A percentile compares a stretch with the other conserved stretches of the same genome.
phyloP scores from a whole-genome alignment of 2,329 filamentous ascomycete genomes.

The Aspergillus fijiensis region DNA sequence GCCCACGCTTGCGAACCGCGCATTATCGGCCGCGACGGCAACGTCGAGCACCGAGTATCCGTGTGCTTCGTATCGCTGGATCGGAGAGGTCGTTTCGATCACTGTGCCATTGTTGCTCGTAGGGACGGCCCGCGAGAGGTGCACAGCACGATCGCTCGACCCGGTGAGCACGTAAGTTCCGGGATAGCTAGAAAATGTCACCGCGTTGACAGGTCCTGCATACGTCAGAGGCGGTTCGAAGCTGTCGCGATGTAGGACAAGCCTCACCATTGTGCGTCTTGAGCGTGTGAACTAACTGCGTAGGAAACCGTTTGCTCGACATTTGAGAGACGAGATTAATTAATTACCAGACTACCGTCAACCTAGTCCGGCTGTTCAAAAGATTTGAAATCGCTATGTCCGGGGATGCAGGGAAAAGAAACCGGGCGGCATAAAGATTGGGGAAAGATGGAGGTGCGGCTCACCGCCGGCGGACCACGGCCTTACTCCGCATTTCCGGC shows the following conservation, averaged over 20 bases:
- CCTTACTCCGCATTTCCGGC: conserved; percentile 2
- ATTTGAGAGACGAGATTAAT: conserved; percentile 17
- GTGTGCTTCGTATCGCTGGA: conserved; percentile 87
- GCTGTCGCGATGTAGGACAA: background rate
- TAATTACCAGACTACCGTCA: no score
- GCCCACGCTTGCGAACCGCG: conserved; percentile 80
- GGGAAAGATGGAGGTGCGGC: background rate
- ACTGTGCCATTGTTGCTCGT: conserved; percentile 36
- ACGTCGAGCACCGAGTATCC: conserved; percentile 89
- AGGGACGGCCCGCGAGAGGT: conserved; percentile 70
- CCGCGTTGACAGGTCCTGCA: conserved; percentile 68
- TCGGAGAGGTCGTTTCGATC: conserved; percentile 53
- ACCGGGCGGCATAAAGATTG: background rate
- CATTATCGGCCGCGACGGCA: conserved; percentile 70
- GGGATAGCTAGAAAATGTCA: conserved; percentile 69
- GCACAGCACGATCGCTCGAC: conserved; percentile 77
- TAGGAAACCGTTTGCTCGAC: conserved; percentile 38
- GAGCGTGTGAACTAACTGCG: conserved; percentile 42
- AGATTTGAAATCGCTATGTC: background rate
- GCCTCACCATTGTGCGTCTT: conserved; percentile 46
- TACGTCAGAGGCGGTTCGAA: background rate
- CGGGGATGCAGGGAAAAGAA: background rate
- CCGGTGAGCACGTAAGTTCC: conserved; percentile 81
- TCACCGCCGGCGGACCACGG: conserved; percentile 10
- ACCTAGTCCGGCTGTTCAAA: background rate